Percentiles rank a stretch among this genome's conserved stretches.
Conservation (phyloP, 371 early-diverging fungal genomes). For the Rhizopus arrhizus region DNA sequence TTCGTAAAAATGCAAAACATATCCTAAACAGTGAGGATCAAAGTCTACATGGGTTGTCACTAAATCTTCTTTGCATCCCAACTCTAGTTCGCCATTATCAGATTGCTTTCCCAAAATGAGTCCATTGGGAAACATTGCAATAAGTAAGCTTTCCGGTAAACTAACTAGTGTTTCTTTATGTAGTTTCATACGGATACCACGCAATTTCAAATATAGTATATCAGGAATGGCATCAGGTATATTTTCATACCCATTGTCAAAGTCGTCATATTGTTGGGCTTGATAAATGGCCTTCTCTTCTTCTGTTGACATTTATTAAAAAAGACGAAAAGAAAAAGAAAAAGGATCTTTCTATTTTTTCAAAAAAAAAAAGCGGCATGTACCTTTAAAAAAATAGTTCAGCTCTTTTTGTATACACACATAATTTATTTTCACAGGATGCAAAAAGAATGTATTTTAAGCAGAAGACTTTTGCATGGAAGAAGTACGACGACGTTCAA, state of each 20-base stretch:
- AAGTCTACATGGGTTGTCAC: conserved; percentile 47
- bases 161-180: conserved; percentile 68
- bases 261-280: conserved; percentile 26
- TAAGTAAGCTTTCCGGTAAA: conserved; percentile 71
- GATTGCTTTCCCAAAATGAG: conserved; percentile 57
- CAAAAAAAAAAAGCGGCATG: too few species aligned
- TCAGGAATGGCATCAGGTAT: conserved; percentile 54
- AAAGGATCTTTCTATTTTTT: too few species aligned
- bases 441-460: conserved; percentile 29
- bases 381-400: too few species aligned
- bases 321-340: too few species aligned
- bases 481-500: conserved; percentile 68
- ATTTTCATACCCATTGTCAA: conserved; percentile 31
- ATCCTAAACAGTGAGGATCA: conserved; percentile 54
- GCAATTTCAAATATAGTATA: conserved; percentile 62
- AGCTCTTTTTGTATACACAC: not conserved
- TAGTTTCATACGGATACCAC: conserved; percentile 65
- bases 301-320: too few species aligned
- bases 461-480: conserved; percentile 62
- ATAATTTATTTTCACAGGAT: not conserved
- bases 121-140: conserved; percentile 80
- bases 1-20: conserved; percentile 56
- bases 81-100: conserved; percentile 36
- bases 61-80: conserved; percentile 29
- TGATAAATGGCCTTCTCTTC: conserved; percentile 28